A percentile compares a stretch with the other conserved stretches of the same genome.
Evolutionary conservation across 148 eudicot genomes (phyloP).

Genomic region (Polygonum aviculare): DNA sequence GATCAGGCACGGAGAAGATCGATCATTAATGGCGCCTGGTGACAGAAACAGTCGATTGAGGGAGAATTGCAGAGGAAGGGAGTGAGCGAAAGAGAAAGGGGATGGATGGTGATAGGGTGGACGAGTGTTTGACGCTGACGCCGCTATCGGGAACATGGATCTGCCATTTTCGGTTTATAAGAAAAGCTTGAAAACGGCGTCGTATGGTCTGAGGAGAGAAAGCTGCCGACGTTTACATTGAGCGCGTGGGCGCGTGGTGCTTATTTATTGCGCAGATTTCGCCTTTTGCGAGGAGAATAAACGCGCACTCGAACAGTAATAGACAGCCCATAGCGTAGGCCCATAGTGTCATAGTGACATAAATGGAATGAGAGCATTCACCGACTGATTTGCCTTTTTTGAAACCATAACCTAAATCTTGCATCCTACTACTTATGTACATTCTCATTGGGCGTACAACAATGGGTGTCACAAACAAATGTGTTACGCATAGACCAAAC

Average conservation of each 20-base stretch:
- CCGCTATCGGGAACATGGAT: conserved; percentile 15
- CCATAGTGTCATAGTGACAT: too few species aligned
- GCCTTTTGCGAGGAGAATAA: too few species aligned
- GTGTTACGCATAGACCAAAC: too few species aligned
- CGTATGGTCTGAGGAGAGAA: not conserved
- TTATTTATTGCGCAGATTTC: not conserved
- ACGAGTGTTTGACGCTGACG: not conserved
- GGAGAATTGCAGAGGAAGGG: not conserved
- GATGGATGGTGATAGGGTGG: not conserved
- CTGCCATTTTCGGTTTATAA: not conserved
- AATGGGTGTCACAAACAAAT: too few species aligned
- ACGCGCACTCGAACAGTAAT: too few species aligned
- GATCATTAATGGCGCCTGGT: not conserved
- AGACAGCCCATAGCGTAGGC: too few species aligned
- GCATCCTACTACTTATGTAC: too few species aligned
- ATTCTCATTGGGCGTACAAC: too few species aligned
- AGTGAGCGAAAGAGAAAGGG: not conserved
- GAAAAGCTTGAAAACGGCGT: conserved; percentile 5
- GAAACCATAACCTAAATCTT: too few species aligned
- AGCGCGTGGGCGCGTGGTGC: not conserved
- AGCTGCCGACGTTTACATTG: not conserved
- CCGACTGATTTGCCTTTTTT: too few species aligned
- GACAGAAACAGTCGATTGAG: not conserved
- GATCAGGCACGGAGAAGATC: conserved; percentile 7
- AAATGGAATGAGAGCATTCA: too few species aligned